Conservation (phyloP, 768 basidiomycete species). For the Phaeotremella fagi region DNA sequence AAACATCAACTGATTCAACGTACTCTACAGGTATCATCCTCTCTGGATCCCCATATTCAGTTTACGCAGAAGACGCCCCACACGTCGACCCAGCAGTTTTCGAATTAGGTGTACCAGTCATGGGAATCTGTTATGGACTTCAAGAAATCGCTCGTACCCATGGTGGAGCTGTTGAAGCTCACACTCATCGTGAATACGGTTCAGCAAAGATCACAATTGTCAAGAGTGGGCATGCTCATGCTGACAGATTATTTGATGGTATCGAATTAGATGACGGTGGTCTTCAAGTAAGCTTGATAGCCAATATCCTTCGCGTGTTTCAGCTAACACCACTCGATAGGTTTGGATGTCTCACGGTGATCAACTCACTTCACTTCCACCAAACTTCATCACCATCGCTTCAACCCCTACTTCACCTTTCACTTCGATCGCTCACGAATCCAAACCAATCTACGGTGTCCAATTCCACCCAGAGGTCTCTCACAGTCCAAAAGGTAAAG, state of each 20-base stretch:
- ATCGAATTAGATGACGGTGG: slow-evolving; percentile 63
- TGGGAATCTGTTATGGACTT: slow-evolving; percentile 96
- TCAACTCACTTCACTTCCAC: slow-evolving; percentile 74
- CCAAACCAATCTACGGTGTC: slow-evolving; percentile 87
- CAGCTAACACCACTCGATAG: slow-evolving; percentile 50
- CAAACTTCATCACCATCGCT: slow-evolving; percentile 81
- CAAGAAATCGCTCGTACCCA: slow-evolving; percentile 91
- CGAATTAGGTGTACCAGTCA: slow-evolving; percentile 72
- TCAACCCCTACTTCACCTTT: slow-evolving; percentile 80
- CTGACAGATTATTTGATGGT: slow-evolving; percentile 74
- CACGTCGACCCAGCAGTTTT: slow-evolving; percentile 91
- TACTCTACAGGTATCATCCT: slow-evolving; percentile 77
- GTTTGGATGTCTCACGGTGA: slow-evolving; percentile 99
- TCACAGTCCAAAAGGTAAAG: slow-evolving; percentile 81
- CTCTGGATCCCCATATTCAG: slow-evolving; percentile 96
- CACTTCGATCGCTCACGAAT: slow-evolving; percentile 86
- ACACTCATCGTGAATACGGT: slow-evolving; percentile 92
- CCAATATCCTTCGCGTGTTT: not conserved
- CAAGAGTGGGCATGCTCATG: slow-evolving; percentile 57
- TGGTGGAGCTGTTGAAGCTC: slow-evolving; percentile 75
- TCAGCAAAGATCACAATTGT: slow-evolving; percentile 74
- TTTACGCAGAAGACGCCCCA: slow-evolving; percentile 86
- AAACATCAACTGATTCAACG: not conserved
- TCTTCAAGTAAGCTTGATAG: slow-evolving; percentile 61
- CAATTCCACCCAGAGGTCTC: slow-evolving; percentile 99